Evolutionary conservation across 2,329 filamentous ascomycete species (phyloP), one percentile per base, ranked within the genome.

Genomic region (Ceratocystis albifundus): DNA sequence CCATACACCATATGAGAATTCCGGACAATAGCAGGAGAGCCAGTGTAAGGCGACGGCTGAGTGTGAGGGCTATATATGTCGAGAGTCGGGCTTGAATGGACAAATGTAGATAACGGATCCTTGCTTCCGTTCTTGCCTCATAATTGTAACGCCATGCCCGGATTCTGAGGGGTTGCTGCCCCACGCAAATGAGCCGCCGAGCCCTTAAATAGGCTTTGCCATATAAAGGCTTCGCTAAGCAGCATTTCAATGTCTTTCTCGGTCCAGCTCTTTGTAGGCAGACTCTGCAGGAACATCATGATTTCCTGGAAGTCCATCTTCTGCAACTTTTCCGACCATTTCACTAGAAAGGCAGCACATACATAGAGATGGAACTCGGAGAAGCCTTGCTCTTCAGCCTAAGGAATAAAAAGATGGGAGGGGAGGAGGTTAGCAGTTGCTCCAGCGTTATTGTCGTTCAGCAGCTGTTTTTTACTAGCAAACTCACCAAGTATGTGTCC

Each of bases 301-400:
- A 96, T 88, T 75, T 96, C 93, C 78, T 97, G 83, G 70, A 97
- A 97, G 75, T 99, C 94, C 93, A 97, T 97, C 75, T 91, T 94
- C 69, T 93, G 83, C 59, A 99, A 82, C 74, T 95, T 90, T 71
- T 94, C 88, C 5, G 93, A 96, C 95, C 95, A 99, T 76, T 99
- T 99, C 65, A 97, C 94, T 30, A 99, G 80, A 74, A 99, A 97
- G 4, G 94, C 94, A 28, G 94, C 94, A 75, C 95, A 99, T 48
- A 99, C 94, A 74, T 99, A 99, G 68, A 99, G 84, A 74, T 99
- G 94, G 75, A 99, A 99, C 73, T 95, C 90, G 2, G 93, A 96
- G 77, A 99, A 99, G 62, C 94, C 95, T 77, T 96, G 91, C 73
- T 97, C 94, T 80, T 99, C 95, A 62, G 94, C 91, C 93, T 97